Evolutionary conservation across 257 asterid species (phyloP), one percentile per base, ranked within the genome.

Genomic region (Ilex aquifolium): DNA sequence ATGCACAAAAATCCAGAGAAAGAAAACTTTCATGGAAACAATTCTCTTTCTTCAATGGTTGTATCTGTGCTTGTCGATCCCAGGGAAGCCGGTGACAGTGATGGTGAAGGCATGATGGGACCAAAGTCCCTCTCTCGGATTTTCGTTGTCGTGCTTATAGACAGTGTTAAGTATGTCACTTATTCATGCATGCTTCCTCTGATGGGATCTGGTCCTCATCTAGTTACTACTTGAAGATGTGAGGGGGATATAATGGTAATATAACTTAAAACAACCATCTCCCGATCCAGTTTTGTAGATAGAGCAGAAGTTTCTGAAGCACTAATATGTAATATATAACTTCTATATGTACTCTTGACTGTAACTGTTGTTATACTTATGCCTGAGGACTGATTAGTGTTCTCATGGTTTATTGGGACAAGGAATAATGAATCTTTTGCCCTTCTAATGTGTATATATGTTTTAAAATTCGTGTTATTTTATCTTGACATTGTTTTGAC

Each of bases 31-130:
- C 74, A 15, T 1, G 73, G 85, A 46, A 74, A 78, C 31, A 80
- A 78, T 15, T 76, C 79, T 15, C 9, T 83, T 4, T 80, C 99
- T 32, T 81, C 97, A 49, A 93, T 93, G 96, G 96, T 91, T 59
- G 96, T 91, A 4, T 91, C 98, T 1, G 97, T 91, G 69, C 97
- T 91, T 6, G 85, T 88, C 30, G 98, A 91, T 79, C 98, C 98
- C 7, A 79, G 97, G 67, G 98, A 91, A 74, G 77, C 76, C 2
- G 88, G 86, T 7, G 96, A 88, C 71, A 72, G 73, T 11, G 96
- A 88, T 10, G 95, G 77, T 61, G 95, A 82, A 27, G 87, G 88
- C 13, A 78, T 88, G 74, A 82, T 88, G 80, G 93, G 98, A 32
- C 69, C 81, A 1, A 88, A 88, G 74, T 78, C 97, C 58, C 76